These are phyloP conservation scores for Tetrahymena thermophila DNA, from an alignment of 73 alveolate species.

Conservation along the genomic window DNA sequence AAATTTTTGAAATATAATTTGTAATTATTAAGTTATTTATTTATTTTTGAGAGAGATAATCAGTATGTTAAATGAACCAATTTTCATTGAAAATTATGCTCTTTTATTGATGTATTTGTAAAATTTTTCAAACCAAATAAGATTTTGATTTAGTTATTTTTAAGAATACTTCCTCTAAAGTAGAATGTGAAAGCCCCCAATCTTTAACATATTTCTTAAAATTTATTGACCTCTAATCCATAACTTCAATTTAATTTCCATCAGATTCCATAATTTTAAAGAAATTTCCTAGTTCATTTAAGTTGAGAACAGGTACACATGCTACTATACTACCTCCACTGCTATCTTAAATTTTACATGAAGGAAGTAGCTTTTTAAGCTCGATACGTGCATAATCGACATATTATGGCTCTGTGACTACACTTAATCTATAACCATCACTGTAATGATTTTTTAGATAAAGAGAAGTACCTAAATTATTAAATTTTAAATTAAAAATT, in stretches of 20 bases:
- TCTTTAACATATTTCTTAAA: conserved; percentile 51
- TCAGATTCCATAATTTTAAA: conserved; percentile 46
- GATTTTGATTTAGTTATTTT: conserved; percentile 53
- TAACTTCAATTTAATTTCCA: neutral
- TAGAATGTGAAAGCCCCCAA: conserved; percentile 81
- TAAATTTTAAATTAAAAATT: no score
- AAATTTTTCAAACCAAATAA: neutral
- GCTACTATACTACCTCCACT: conserved; percentile 77
- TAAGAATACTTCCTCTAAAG: conserved; percentile 87
- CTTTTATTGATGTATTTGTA: neutral
- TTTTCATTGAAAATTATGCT: neutral
- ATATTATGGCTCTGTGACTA: conserved; percentile 28
- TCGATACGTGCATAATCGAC: conserved; percentile 50
- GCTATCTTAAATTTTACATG: conserved; percentile 55
- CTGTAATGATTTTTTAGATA: conserved; percentile 81
- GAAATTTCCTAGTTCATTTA: conserved; percentile 41
- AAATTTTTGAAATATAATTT: neutral
- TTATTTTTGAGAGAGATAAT: neutral
- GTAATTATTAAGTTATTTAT: neutral
- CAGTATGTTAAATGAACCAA: neutral
- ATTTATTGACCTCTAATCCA: conserved; percentile 12
- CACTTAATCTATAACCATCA: conserved; percentile 73
- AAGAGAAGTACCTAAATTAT: conserved; percentile 78
- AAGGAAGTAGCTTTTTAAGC: conserved; percentile 35
- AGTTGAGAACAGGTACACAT: conserved; percentile 46